Evolutionary conservation across 495 filamentous ascomycete species (phyloP).

Genomic region (Massariosphaeria phaeospora): DNA sequence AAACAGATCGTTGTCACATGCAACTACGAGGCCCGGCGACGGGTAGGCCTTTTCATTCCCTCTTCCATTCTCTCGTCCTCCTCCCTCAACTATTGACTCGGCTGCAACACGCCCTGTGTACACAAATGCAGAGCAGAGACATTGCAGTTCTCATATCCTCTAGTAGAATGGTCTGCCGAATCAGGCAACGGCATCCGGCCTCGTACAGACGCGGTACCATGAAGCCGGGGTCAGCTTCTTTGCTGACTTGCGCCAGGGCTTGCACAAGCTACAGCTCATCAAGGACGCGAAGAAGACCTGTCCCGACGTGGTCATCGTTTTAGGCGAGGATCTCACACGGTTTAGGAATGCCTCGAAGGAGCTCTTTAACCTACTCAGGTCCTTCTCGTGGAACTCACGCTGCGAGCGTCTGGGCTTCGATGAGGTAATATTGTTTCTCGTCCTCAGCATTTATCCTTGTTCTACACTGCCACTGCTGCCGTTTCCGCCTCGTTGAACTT

Average conservation of each 20-base stretch:
- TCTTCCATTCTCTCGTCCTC: neutral
- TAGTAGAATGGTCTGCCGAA: no score
- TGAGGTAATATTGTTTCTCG: constrained; percentile 50
- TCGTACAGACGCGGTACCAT: no score
- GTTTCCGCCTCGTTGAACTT: constrained; percentile 8
- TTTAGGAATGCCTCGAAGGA: constrained; percentile 83
- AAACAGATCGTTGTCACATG: constrained; percentile 93
- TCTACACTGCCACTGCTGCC: constrained; percentile 11
- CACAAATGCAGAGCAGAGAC: no score
- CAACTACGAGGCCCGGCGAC: constrained; percentile 78
- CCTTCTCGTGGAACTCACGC: constrained; percentile 66
- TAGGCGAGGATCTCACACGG: constrained; percentile 79
- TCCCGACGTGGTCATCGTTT: constrained; percentile 76
- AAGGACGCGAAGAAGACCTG: constrained; percentile 72
- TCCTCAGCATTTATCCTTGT: constrained; percentile 7
- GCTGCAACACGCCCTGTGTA: no score
- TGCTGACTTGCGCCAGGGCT: constrained; percentile 47
- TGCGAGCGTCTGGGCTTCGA: constrained; percentile 83
- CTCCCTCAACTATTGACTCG: no score
- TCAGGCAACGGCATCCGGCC: no score
- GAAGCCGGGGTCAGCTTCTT: constrained; percentile 3
- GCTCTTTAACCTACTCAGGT: constrained; percentile 63
- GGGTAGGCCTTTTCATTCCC: no score
- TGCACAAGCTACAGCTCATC: constrained; percentile 80
- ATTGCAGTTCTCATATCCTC: no score